Conservation (phyloP, 1,284 basidiomycete genomes). For the Violaceomyces palustris region DNA sequence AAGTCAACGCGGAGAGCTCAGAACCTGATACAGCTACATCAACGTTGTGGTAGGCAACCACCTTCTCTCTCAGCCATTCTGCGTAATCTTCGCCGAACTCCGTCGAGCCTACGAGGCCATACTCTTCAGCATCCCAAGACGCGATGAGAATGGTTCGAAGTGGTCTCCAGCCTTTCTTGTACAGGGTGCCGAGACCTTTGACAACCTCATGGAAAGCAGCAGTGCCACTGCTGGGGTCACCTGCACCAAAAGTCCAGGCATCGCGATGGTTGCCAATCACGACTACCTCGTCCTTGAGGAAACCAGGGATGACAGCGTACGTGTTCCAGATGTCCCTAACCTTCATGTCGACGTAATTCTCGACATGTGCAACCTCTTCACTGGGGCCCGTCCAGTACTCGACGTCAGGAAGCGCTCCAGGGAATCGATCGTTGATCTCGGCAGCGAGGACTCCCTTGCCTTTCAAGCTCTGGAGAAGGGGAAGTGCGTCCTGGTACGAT, state of each 20-base stretch:
- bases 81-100: slow-evolving; percentile 87
- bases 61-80: slow-evolving; percentile 69
- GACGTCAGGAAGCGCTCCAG: slow-evolving; percentile 57
- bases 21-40: slow-evolving; percentile 70
- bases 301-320: slow-evolving; percentile 83
- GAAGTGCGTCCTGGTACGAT: slow-evolving; percentile 57
- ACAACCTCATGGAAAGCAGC: slow-evolving; percentile 78
- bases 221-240: slow-evolving; percentile 82
- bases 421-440: slow-evolving; percentile 61
- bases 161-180: slow-evolving; percentile 78
- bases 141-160: slow-evolving; percentile 80
- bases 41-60: slow-evolving; percentile 82
- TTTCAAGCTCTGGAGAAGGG: slow-evolving; percentile 54
- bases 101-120: slow-evolving; percentile 78
- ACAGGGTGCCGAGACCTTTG: slow-evolving; percentile 70
- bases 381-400: slow-evolving; percentile 57
- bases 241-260: slow-evolving; percentile 57
- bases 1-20: slow-evolving; percentile 59
- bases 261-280: slow-evolving; percentile 62
- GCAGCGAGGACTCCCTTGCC: slow-evolving; percentile 55
- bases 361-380: slow-evolving; percentile 27
- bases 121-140: slow-evolving; percentile 91
- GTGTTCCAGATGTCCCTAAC: slow-evolving; percentile 62
- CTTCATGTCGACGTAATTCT: slow-evolving; percentile 32
- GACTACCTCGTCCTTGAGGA: slow-evolving; percentile 74